Evolutionary conservation across 1,139 yeast species (phyloP), one percentile per base, ranked within the genome.

Genomic region (Taphrina confusa): DNA sequence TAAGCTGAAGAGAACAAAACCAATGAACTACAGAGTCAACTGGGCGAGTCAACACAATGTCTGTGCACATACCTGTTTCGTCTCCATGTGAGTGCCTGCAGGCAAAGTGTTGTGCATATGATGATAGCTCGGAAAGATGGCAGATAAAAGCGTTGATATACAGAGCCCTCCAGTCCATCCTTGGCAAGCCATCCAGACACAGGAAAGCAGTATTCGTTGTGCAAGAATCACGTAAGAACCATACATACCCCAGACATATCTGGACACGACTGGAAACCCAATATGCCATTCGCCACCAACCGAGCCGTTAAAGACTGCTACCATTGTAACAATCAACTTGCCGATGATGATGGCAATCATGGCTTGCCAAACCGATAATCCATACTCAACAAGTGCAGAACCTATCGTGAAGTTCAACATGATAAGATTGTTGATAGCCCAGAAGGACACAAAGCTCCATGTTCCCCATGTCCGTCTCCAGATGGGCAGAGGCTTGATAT

Each of bases 1-100:
- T 44, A 65, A 86, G 85, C 11, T 95, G 95, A 64, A 88, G 76
- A 61, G 88, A 83, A 89, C 87, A 73, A 87, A 88, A 33, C 83
- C 77, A 71, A 89, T 76, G 69, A 87, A 84, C 63, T 42, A 9
- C 12, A 5, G 8, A 16, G 9, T 27, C 3, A 27, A 23, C 2
- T 11, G 4, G 12, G 8, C 44, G 14, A 16, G n/a, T 8, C 5
- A n/a, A 5, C 14, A 4, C 18, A 12, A 12, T 12, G 11, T 4
- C 5, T 5, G 11, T 8, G 44, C 11, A 1, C 47, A 1, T 9
- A 42, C 47, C 47, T 80, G 65, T 50, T 60, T 63, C 20, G 66
- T 63, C 12, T 57, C 52, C 54, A 64, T 64, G 28, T 62, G 51
- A 9, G 63, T 62, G 5, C 42, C 31, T 18, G 33, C 61, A 3